Base-by-base conservation (phyloP, 192 early-diverging fungal genomes). In the Podochytrium sp. region DNA sequence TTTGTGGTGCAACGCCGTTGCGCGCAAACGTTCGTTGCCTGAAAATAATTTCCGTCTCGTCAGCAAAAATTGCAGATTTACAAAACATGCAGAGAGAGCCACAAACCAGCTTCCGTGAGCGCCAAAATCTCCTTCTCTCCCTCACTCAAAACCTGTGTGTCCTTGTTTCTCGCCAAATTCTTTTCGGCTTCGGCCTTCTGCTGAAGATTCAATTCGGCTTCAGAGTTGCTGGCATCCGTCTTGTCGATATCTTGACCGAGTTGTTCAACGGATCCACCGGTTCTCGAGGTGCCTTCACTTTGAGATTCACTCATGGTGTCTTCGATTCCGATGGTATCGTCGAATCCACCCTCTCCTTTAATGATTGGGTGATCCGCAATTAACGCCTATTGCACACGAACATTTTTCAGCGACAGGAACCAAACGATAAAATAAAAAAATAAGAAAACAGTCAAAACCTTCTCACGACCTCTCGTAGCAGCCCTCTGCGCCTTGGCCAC, bases 351-450 rank as follows among this genome's bases (percentile, higher is more conserved):
- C 20, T 70, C 20, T 6, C 74, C 74, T 34, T 12, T 34, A 37
- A 75, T 75, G 35, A 75, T 39, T 29, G 74, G 74, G 51, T 75
- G 29, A 20, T 75, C 74, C 7, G 65, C 50, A 34, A 75, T 52
- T 47, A 75, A 65, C n/a, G 50, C 50, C 74, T 75, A 33, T 14
- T 2, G 20, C 16, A 38, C 10, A 29, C 7, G 10, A 10, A 57
- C 29, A 12, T 12, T 47, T 47, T 47, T 47, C 43, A 47, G 20
- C 18, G 10, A 43, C 16, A 2, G 43, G 43, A 47, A 20, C 20
- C 43, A 47, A 20, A 47, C 43, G 7, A 7, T n/a, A 29, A 29
- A 25, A 10, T 10, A 25, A 29, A 47, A 47, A 47, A 47, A 47
- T 20, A 47, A 47, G 20, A 47, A 27, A 33, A 7, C 14, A 20